These are phyloP conservation scores for Penicillium hordei DNA, from an alignment of 2,329 filamentous ascomycete genomes.

Conservation along the genomic window DNA sequence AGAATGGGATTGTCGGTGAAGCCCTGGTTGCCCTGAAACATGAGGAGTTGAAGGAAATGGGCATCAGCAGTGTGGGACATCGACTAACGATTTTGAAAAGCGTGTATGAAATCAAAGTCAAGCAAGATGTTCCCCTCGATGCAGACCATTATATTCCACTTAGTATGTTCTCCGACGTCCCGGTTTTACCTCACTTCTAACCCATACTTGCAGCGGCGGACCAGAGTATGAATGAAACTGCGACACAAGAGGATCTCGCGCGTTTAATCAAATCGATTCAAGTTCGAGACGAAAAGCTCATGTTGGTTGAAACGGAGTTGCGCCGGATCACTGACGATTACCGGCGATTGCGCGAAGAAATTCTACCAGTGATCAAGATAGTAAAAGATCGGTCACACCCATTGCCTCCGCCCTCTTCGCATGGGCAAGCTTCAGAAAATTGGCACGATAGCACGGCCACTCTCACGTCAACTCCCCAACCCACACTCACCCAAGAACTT, in stretches of 20 bases:
- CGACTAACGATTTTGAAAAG: slow-evolving; percentile 91
- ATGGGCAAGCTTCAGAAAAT: slow-evolving; percentile 20
- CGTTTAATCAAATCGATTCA: slow-evolving; percentile 86
- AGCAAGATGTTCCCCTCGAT: slow-evolving; percentile 87
- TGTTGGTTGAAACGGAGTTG: slow-evolving; percentile 77
- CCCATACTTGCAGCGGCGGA: slow-evolving; percentile 68
- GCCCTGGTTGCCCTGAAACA: slow-evolving; percentile 85
- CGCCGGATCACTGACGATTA: slow-evolving; percentile 85
- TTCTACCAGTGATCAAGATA: slow-evolving; percentile 84
- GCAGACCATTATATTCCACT: slow-evolving; percentile 90
- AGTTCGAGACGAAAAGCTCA: slow-evolving; percentile 86
- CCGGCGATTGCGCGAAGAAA: slow-evolving; percentile 81
- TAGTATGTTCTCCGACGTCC: slow-evolving; percentile 58
- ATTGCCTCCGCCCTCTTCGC: slow-evolving; percentile 60
- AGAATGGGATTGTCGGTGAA: slow-evolving; percentile 92
- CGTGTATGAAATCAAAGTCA: slow-evolving; percentile 94
- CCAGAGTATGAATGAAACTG: slow-evolving; percentile 79
- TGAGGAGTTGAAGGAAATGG: slow-evolving; percentile 93
- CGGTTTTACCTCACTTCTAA: slow-evolving; percentile 11
- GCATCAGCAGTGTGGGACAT: slow-evolving; percentile 88
- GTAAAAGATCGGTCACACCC: slow-evolving; percentile 91
- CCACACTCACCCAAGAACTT: slow-evolving; percentile 36
- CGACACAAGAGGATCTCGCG: slow-evolving; percentile 90
- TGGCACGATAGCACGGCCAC: slow-evolving; percentile 38
- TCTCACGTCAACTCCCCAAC: slow-evolving; percentile 37